Evolutionary conservation across 108 stramenopile species (phyloP), one percentile per base, ranked within the genome.

Genomic region (Fragilariopsis cylindrus): DNA sequence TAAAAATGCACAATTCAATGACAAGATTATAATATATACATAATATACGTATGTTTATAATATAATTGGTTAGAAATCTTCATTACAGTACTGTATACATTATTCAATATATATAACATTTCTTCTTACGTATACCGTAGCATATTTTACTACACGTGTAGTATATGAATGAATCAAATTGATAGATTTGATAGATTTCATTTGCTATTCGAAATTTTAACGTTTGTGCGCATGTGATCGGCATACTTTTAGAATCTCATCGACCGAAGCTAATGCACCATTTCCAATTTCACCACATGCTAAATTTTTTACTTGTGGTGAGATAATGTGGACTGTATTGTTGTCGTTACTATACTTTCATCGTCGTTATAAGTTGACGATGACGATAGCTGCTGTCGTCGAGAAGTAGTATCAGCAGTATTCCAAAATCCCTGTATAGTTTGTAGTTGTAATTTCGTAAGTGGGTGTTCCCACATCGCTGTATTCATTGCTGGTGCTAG

Each of bases 401-500:
- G 30, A 30, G 30, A 30, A 30, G 30, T 30, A 30, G 30, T 30
- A 30, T 30, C 30, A 4, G 30, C 39, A 16, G 12, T 18, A 60
- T 78, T 81, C 78, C 78, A 84, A 72, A 92, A 95, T n/a, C 68
- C 63, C 71, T 82, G 68, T 40, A 95, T 76, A 39, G 82, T 82
- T 15, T 85, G 55, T 47, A 95, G 70, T 50, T 95, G 94, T 48
- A 45, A 47, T 16, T 66, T 70, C 42, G 96, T 97, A 68, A 95
- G 52, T 7, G 94, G 92, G 78, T 97, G 94, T 30, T 93, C 81
- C 93, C 92, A 97, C 97, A 97, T 97, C 69, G 83, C 84, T 11
- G 97, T 96, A 78, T 97, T 97, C 97, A 97, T 97, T 44, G 97
- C 97, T 7, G 97, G 97, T 39, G 93, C 93, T 54, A 97, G 58